Evolutionary conservation across 2,329 filamentous ascomycete genomes (phyloP), one percentile per base, ranked within the genome.

Genomic region (Aspergillus bombycis): DNA sequence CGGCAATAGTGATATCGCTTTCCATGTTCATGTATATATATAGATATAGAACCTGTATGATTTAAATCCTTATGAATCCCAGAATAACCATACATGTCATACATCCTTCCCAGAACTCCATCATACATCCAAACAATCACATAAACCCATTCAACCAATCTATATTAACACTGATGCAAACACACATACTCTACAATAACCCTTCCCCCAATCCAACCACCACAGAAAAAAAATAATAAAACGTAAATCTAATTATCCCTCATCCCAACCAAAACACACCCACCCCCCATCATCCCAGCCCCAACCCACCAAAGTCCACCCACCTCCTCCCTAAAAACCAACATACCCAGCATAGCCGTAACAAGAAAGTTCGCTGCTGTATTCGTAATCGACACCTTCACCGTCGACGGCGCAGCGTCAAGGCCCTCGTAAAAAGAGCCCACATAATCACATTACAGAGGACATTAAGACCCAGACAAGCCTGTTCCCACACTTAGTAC

Each of bases 401-500:
- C 86, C 2, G 87, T 88, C 14, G 85, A 88, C 41, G 83, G 82
- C 0, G 84, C 83, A 21, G 86, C 0, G 86, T 88, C 19, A 89
- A 77, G 16, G 87, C 87, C 46, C 85, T 82, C 1, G 87, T 89
- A 77, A 89, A 89, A 19, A 89, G 80, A 0, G 84, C 85, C 87
- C 87, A 89, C 87, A 89, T 89, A 30, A 86, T 81, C 32, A 83
- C 82, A 70, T 88, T 89, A 78, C 88, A 88, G 69, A 86, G 70
- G 63, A 89, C 78, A 69, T 89, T 89, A 57, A 89, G 81, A 41
- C 78, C 81, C 72, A 89, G 87, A 77, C 87, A 89, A 67, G 83
- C 75, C 85, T 86, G 64, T 53, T 56, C 41, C 11, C 16, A 19
- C 3, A 19, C 41, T 65, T 60, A 61, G 52, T 58, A 41, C 53